These are phyloP conservation scores for Linnemannia elongata DNA, from an alignment of 192 early-diverging fungal species.

Conservation along the genomic window DNA sequence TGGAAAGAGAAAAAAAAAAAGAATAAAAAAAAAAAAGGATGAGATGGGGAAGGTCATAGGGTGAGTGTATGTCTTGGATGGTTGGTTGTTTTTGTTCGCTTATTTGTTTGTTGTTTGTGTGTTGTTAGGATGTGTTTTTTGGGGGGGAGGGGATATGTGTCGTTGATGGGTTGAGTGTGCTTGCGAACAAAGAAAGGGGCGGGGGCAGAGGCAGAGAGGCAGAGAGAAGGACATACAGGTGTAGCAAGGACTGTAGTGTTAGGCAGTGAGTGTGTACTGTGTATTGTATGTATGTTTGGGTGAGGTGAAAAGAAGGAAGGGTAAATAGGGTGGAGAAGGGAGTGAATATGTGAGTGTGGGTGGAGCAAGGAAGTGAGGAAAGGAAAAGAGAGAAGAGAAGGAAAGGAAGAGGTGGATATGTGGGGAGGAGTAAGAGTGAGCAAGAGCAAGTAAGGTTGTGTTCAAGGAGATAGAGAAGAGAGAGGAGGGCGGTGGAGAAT, in stretches of 20 bases:
- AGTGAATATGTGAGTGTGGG: not conserved
- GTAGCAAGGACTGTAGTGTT: not conserved
- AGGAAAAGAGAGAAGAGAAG: not conserved
- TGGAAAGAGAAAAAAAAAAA: not conserved
- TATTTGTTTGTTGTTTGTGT: not conserved
- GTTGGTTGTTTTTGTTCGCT: not conserved
- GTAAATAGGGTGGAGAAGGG: not conserved
- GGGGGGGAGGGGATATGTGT: not conserved
- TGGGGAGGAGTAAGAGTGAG: not conserved
- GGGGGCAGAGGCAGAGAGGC: not conserved
- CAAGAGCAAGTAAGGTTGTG: not conserved
- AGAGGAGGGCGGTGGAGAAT: not conserved
- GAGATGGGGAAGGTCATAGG: not conserved
- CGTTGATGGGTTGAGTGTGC: not conserved
- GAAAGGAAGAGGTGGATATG: not conserved
- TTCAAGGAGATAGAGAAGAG: not conserved
- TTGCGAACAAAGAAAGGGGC: not conserved
- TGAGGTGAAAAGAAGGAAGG: not conserved
- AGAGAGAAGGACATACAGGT: not conserved
- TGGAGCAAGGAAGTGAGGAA: not conserved
- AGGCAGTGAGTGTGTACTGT: not conserved
- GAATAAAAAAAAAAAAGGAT: not conserved
- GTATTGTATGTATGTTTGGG: not conserved
- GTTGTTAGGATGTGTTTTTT: not conserved
- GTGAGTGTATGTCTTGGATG: not conserved